Conservation (phyloP, 495 filamentous ascomycete species). For the Amphirosellinia nigrospora region DNA sequence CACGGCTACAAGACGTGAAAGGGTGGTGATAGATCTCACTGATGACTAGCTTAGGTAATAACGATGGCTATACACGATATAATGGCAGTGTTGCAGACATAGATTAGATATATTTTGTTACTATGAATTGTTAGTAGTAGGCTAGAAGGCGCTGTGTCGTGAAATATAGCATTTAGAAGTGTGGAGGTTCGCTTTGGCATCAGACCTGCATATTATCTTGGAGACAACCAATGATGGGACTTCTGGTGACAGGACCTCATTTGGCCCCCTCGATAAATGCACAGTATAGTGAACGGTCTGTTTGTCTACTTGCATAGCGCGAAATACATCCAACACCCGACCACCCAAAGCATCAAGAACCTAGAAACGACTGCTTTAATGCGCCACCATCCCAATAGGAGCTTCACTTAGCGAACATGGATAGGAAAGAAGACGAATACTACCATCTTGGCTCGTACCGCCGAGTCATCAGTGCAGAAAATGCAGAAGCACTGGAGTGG, state of each 20-base stretch:
- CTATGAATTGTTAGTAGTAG: not conserved
- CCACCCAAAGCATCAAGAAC: no score
- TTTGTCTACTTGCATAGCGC: constrained; percentile 14
- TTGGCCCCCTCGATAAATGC: constrained; percentile 22
- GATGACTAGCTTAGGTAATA: not conserved
- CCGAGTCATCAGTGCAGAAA: constrained; percentile 53
- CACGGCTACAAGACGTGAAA: not conserved
- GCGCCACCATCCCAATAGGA: not conserved
- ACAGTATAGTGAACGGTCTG: not conserved
- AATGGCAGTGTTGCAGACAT: not conserved
- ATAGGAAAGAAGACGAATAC: constrained; percentile 39
- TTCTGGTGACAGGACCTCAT: no score
- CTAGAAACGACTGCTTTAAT: not conserved
- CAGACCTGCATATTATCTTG: not conserved
- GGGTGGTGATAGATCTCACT: constrained; percentile 18
- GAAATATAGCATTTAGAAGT: not conserved
- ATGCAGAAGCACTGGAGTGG: constrained; percentile 59
- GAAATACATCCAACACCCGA: not conserved
- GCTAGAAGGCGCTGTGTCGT: not conserved
- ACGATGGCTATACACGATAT: not conserved
- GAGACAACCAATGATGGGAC: not conserved
- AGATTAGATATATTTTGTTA: not conserved
- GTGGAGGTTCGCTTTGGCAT: not conserved
- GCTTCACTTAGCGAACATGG: constrained; percentile 14
- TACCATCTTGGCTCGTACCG: constrained; percentile 64